These are phyloP conservation scores for Paxillus rubicundulus DNA, from an alignment of 768 basidiomycete species.

Conservation along the genomic window DNA sequence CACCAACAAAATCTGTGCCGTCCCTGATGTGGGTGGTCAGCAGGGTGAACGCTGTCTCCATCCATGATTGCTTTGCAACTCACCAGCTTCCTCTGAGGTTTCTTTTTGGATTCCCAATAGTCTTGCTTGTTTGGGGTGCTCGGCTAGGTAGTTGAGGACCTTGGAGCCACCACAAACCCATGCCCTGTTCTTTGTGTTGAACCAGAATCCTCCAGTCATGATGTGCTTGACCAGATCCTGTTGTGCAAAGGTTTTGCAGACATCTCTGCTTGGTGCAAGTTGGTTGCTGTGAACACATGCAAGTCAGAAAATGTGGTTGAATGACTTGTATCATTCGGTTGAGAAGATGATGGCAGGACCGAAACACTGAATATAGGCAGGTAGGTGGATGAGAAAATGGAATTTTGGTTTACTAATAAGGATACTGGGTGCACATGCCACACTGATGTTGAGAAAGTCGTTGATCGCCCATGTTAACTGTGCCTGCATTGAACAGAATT, in stretches of 20 bases:
- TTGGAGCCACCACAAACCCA: background rate
- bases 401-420: conserved; percentile 27
- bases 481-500: too few relatives aligned
- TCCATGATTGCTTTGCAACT: too few relatives aligned
- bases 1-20: too few relatives aligned
- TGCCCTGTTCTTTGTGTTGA: background rate
- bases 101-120: background rate
- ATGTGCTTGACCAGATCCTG: conserved; percentile 12
- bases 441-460: too few relatives aligned
- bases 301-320: conserved; percentile 20
- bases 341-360: conserved; percentile 27
- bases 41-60: too few relatives aligned
- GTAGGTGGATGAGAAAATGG: conserved; percentile 27
- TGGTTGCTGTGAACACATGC: conserved; percentile 25
- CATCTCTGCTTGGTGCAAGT: conserved; percentile 25
- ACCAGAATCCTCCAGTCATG: conserved; percentile 10
- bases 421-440: conserved; percentile 12
- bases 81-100: too few relatives aligned
- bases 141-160: background rate
- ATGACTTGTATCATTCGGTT: conserved; percentile 26
- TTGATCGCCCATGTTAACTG: too few relatives aligned
- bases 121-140: background rate
- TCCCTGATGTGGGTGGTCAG: too few relatives aligned
- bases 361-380: conserved; percentile 20
- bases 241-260: background rate